Base-by-base conservation (phyloP, 176 grass and related monocot species). In the Ananas comosus region DNA sequence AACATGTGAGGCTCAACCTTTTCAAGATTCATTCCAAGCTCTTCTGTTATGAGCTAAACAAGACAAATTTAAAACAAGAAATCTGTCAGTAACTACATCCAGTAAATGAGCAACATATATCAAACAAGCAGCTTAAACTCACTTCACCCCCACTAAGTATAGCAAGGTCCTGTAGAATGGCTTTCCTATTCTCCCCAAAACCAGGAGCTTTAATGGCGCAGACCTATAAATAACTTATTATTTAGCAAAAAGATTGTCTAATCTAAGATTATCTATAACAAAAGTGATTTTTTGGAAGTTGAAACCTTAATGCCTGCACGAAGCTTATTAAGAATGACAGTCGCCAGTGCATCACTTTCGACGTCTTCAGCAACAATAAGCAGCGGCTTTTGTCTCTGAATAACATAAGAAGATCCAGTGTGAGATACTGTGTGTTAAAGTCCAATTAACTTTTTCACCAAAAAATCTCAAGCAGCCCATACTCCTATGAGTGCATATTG, bases 171-270 rank as follows among this genome's bases (percentile, higher is more conserved):
- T 99, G 87, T 72, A 99, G 80, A 70, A 76, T 88, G 52, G 89
- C 71, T 75, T 99, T 99, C 79, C 94, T 93, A 75, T 99, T 99
- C 70, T 99, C 94, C 1, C 94, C 94, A 78, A 99, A 99, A 67
- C 94, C 94, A 85, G 94, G 94, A 72, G 94, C 94, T 87, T 99
- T 99, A 25, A 99, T 83, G 75, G 94, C 89, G 42, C 94, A 99
- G 66, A 99, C 86, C 94, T 99, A 53, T 63, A 90, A 12, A 4
- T 0, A n/a, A 18, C 53, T 50, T 51, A 9, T 10, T 49, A 54
- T 73, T 50, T 49, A 65, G 51, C n/a, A 61, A 69, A 63, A 51
- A 48, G n/a, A 50, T 13, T 19, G 21, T 17, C 10, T 63, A 48
- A 56, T 49, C 6, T 22, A 80, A 33, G 13, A 72, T 33, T 48